Base-by-base conservation (phyloP, 2,329 filamentous ascomycete genomes). In the Colletotrichum paranaense region DNA sequence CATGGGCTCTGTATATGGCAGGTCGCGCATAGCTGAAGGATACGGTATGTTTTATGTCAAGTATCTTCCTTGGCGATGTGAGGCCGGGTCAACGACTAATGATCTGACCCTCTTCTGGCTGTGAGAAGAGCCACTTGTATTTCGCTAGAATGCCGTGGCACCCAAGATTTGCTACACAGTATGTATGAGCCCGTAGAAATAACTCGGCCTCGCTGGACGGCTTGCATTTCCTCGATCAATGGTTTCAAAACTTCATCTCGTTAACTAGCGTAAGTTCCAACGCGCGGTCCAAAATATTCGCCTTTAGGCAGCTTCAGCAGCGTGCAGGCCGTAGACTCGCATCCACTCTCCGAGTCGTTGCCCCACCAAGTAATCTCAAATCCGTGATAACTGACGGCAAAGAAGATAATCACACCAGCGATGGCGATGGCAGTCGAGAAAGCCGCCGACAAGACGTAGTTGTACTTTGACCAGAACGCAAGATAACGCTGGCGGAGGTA, bases 401-500 rank as follows among this genome's bases (percentile, higher is more conserved):
- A 81, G 72, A 80, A 80, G 46, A 79, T 79, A 30, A 82, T 72
- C 7, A 82, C 74, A 3, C 76, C 81, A 12, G 78, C 79, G 19
- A 82, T 72, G 32, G 81, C 81, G 8, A 82, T 77, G 2, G 77
- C 80, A 9, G 76, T 79, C 2, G 76, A 78, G 24, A 82, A 76
- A 2, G 78, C 79, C 7, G 81, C 80, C 1, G 78, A 79, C 0
- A 82, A 65, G 3, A 81, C 77, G 69, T 81, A 83, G 71, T 81
- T 82, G 77, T 82, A 82, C 76, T 82, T 84, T 14, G 80, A 78
- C 82, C 83, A 84, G 75, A 83, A 81, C 2, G 71, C 78, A 4
- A 82, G 77, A 67, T 80, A 82, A 3, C 80, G 76, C 58, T 78
- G 80, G 68, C 83, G 84, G 67, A 87, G 70, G 71, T 81, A 86